Conservation (phyloP, 176 grass and related monocot genomes). For the Phyllostachys edulis region DNA sequence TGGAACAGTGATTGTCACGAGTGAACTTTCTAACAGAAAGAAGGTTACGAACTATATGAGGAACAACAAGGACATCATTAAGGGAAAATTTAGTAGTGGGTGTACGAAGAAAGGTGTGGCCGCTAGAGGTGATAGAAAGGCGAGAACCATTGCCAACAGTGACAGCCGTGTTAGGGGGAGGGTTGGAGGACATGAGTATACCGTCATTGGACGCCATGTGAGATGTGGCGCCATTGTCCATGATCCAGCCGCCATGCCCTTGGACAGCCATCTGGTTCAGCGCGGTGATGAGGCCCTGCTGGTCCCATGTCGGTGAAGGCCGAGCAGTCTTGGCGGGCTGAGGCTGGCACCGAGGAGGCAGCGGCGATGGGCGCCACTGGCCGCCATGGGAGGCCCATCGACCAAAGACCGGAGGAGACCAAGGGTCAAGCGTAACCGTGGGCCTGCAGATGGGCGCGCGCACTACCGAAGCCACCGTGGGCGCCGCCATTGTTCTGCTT, state of each 20-base stretch:
- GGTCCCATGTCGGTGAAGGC: neutral
- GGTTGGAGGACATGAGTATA: neutral
- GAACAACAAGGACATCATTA: neutral
- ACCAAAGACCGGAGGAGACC: no score
- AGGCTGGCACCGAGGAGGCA: no score
- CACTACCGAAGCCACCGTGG: no score
- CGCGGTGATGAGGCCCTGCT: neutral
- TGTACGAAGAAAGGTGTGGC: neutral
- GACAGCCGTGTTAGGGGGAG: neutral
- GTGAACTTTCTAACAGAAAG: neutral
- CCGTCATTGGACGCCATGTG: neutral
- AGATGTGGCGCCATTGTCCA: no score
- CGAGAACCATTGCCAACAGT: neutral
- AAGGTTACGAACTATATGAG: neutral
- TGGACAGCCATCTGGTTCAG: neutral
- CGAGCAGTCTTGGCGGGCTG: rapidly evolving
- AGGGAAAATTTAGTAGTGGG: neutral
- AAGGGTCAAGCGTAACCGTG: no score
- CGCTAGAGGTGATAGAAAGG: neutral
- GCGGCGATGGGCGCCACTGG: neutral
- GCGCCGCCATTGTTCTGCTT: no score
- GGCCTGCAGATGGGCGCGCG: no score
- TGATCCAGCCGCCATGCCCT: no score
- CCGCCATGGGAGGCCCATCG: no score
- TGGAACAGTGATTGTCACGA: neutral